Evolutionary conservation across 441 rosid species (phyloP).

Genomic region (Viola pubescens): DNA sequence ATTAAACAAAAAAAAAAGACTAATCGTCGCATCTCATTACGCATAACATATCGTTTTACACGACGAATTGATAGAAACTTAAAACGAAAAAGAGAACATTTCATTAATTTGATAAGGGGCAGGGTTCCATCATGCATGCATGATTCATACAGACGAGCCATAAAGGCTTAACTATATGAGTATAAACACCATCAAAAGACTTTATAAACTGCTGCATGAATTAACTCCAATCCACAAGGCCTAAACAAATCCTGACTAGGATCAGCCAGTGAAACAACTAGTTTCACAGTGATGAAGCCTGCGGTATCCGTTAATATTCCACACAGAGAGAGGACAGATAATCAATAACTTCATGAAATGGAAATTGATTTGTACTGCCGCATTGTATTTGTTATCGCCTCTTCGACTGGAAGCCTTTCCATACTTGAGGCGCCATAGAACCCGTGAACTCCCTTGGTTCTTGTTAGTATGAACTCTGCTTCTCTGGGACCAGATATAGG

Average conservation of each 20-base stretch:
- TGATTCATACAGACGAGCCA: too few relatives aligned
- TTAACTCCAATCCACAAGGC: background rate
- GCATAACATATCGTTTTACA: too few relatives aligned
- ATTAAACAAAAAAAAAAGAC: too few relatives aligned
- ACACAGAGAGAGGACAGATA: background rate
- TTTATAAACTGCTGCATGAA: background rate
- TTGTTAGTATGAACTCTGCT: slow-evolving; percentile 64
- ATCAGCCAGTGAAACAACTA: background rate
- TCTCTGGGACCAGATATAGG: slow-evolving; percentile 82
- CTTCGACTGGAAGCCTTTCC: slow-evolving; percentile 91
- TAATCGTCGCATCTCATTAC: too few relatives aligned
- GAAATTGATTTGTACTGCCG: slow-evolving; percentile 66
- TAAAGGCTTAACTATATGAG: background rate
- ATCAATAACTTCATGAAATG: slow-evolving; percentile 37
- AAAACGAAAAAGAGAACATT: too few relatives aligned
- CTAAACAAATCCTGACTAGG: background rate
- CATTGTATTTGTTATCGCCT: slow-evolving; percentile 67
- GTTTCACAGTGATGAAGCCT: background rate
- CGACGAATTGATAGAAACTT: too few relatives aligned
- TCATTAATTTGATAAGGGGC: too few relatives aligned
- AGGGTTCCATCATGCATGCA: too few relatives aligned
- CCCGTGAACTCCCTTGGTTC: slow-evolving; percentile 76
- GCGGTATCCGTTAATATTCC: background rate
- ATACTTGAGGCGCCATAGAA: slow-evolving; percentile 97
- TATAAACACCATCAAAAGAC: background rate